These are phyloP conservation scores for Alternaria alternata DNA, from an alignment of 2,329 filamentous ascomycete species.

Conservation along the genomic window DNA sequence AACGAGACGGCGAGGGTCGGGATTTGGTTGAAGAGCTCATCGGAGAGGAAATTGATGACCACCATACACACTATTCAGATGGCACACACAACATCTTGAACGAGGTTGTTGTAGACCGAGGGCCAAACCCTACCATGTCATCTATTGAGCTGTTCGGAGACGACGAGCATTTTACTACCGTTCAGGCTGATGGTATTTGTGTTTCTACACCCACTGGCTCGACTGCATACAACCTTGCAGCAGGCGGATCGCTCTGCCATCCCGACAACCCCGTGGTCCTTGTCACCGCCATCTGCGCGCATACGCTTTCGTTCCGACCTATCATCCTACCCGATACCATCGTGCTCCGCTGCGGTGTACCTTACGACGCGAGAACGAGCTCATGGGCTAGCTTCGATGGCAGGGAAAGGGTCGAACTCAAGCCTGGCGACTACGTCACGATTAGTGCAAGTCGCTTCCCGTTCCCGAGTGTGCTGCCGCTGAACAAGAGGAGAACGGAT, in stretches of 20 bases:
- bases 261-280: conserved; percentile 97
- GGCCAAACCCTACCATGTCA: conserved; percentile 94
- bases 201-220: conserved; percentile 94
- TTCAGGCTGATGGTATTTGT: conserved; percentile 91
- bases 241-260: conserved; percentile 93
- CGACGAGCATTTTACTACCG: conserved; percentile 92
- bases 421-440: conserved; percentile 83
- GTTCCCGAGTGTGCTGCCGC: conserved; percentile 77
- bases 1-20: conserved; percentile 47
- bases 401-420: conserved; percentile 77
- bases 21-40: conserved; percentile 85
- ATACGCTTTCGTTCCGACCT: conserved; percentile 94
- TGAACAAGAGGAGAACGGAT: conserved; percentile 74
- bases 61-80: conserved; percentile 84
- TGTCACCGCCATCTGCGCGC: conserved; percentile 91
- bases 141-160: conserved; percentile 92
- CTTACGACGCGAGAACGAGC: conserved; percentile 86
- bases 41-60: conserved; percentile 83
- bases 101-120: conserved; percentile 94
- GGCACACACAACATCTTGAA: conserved; percentile 91
- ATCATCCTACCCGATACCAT: conserved; percentile 97
- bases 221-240: conserved; percentile 94
- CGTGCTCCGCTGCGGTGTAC: conserved; percentile 90
- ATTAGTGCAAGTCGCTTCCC: conserved; percentile 82
- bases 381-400: conserved; percentile 99